Evolutionary conservation across 495 filamentous ascomycete species (phyloP).

Genomic region (Hyaloscypha hepaticicola): DNA sequence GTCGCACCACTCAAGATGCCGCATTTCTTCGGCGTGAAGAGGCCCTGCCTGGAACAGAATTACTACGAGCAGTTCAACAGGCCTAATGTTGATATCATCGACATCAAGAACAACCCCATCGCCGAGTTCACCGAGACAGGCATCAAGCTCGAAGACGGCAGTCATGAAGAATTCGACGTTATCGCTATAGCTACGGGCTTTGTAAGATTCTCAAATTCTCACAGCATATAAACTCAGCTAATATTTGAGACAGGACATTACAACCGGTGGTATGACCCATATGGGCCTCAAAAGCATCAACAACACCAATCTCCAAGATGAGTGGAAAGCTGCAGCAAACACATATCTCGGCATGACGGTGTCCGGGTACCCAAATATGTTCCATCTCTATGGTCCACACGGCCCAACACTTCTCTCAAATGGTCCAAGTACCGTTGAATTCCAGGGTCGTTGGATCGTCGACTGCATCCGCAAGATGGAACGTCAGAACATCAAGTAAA

Average conservation of each 20-base stretch:
- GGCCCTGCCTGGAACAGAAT: constrained; percentile 51
- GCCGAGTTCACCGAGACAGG: constrained; percentile 45
- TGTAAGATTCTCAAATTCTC: neutral
- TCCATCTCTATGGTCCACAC: constrained; percentile 41
- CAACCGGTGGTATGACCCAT: constrained; percentile 47
- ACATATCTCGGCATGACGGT: constrained; percentile 51
- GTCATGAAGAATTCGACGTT: constrained; percentile 44
- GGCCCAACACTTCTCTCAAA: constrained; percentile 28
- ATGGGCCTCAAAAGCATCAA: constrained; percentile 46
- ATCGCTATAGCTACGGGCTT: constrained; percentile 55
- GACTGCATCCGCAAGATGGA: constrained; percentile 45
- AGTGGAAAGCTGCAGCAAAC: constrained; percentile 49
- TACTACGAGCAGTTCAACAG: constrained; percentile 61
- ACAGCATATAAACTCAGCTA: constrained; percentile 9
- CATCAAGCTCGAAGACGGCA: constrained; percentile 40
- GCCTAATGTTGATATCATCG: constrained; percentile 47
- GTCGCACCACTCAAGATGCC: constrained; percentile 54
- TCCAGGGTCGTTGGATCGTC: constrained; percentile 54
- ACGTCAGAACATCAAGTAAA: constrained; percentile 43
- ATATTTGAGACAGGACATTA: constrained; percentile 36
- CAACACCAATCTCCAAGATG: constrained; percentile 39
- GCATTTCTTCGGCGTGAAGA: constrained; percentile 54
- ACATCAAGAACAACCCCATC: constrained; percentile 45
- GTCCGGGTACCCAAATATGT: constrained; percentile 52
- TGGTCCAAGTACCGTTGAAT: constrained; percentile 43